Base-by-base conservation (phyloP, 2,329 filamentous ascomycete species). In the Aaosphaeria arxii region DNA sequence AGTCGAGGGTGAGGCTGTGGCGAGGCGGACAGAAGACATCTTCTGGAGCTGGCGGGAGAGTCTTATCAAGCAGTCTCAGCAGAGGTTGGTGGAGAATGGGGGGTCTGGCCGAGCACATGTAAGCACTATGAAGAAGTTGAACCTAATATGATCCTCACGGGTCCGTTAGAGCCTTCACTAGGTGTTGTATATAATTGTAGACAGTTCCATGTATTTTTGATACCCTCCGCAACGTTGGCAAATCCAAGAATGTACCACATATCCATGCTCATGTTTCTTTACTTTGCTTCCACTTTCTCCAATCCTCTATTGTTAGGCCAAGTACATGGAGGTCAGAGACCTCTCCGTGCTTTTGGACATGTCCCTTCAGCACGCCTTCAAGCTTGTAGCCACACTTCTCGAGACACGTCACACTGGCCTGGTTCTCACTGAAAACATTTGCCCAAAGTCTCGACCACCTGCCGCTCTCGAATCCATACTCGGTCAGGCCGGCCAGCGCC, bases 351-450 rank as follows among this genome's bases (percentile, higher is more conserved):
- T 72, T 75, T 49, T 58, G 61, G 11, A 62, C 52, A 46, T 64
- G 57, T 5, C 57, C 63, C 57, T 59, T 68, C 53, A 67, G 46
- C 29, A 64, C 55, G 1, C 71, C 72, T 52, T 75, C 73, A 17
- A 46, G 42, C 30, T 40, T 45, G 55, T 69, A 75, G 6, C 72
- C 72, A 48, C 62, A 64, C 58, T 68, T 71, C 48, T 67, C 52
- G 49, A 76, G 59, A 36, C 64, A 54, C 40, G 59, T 59, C 53
- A 60, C 63, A 50, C 71, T 74, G 5, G 49, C 69, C 13, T 41
- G 17, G 52, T 75, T 75, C 6, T 49, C 57, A n/a, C 51, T 52
- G 33, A 57, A 61, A 2, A 67, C 62, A 5, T 51, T 47, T 1
- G 58, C 69, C 44, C 56, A 67, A 38, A 75, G 11, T 44, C 64